A percentile compares a stretch with the other conserved stretches of the same genome.
phyloP scores from a whole-genome alignment of 2,329 filamentous ascomycete species.

The Verticillium nubilum region DNA sequence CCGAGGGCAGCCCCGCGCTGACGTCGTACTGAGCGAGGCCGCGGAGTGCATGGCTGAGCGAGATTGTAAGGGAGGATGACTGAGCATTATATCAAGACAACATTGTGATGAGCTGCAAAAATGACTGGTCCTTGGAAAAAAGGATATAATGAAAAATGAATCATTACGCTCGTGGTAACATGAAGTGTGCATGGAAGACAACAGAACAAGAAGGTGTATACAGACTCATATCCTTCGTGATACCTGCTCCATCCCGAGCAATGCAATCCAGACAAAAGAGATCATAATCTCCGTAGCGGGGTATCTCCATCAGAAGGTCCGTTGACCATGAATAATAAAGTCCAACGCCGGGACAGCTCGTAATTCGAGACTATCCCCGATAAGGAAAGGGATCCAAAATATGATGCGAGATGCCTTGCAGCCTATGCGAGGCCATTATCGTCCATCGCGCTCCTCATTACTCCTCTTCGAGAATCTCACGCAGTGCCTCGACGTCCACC shows the following conservation, averaged over 20 bases:
- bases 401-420: background rate
- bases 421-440: background rate
- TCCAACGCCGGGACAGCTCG: background rate
- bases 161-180: background rate
- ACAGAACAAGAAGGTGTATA: background rate
- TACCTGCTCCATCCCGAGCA: background rate
- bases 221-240: background rate
- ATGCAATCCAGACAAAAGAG: background rate
- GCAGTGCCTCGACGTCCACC: constrained; percentile 55
- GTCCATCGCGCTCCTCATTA: background rate
- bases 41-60: background rate
- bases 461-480: constrained; percentile 46
- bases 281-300: background rate
- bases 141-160: background rate
- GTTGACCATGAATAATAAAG: background rate
- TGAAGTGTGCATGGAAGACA: background rate
- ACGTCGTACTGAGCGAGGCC: constrained; percentile 27
- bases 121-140: background rate
- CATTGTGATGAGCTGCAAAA: background rate
- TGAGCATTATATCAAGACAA: background rate
- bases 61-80: background rate
- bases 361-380: background rate
- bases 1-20: constrained; percentile 35
- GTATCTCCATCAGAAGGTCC: background rate
- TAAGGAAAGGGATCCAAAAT: background rate